phyloP scores from a whole-genome alignment of 2,329 filamentous ascomycete species.

The Pestalotiopsis sp. region DNA sequence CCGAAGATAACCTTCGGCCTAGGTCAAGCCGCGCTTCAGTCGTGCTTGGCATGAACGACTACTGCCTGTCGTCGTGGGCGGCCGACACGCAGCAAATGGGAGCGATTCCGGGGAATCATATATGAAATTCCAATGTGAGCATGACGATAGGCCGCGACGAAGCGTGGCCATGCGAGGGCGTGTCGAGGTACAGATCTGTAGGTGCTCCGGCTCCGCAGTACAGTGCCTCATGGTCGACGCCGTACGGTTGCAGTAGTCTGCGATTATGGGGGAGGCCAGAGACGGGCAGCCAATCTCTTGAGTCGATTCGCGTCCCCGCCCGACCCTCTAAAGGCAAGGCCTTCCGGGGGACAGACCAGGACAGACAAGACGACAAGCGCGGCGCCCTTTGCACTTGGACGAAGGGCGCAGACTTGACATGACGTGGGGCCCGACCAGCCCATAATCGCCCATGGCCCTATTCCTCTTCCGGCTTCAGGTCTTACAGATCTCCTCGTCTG shows the following conservation, averaged over 20 bases:
- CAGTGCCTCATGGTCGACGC: background rate
- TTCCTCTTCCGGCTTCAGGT: slow-evolving; percentile 2
- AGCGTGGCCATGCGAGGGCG: background rate
- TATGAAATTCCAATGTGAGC: background rate
- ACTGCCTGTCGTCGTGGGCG: background rate
- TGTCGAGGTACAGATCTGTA: background rate
- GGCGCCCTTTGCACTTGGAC: slow-evolving; percentile 35
- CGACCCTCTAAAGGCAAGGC: background rate
- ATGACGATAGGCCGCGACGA: background rate
- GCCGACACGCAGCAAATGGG: background rate
- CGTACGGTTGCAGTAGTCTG: slow-evolving; percentile 11
- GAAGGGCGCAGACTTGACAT: slow-evolving; percentile 43
- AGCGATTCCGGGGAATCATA: background rate
- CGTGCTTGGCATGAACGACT: background rate
- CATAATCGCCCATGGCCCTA: slow-evolving; percentile 1
- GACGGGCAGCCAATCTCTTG: slow-evolving; percentile 5
- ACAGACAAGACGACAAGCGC: slow-evolving; percentile 5
- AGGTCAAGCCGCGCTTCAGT: background rate
- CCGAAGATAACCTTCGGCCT: background rate
- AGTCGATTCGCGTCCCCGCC: background rate
- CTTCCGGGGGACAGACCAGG: background rate
- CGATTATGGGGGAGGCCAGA: background rate
- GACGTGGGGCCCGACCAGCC: slow-evolving; percentile 10
- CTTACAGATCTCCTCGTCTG: slow-evolving; percentile 5
- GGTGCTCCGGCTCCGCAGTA: slow-evolving; percentile 8